Conservation (phyloP, 2,329 filamentous ascomycete genomes). For the Pseudohalonectria lignicola region DNA sequence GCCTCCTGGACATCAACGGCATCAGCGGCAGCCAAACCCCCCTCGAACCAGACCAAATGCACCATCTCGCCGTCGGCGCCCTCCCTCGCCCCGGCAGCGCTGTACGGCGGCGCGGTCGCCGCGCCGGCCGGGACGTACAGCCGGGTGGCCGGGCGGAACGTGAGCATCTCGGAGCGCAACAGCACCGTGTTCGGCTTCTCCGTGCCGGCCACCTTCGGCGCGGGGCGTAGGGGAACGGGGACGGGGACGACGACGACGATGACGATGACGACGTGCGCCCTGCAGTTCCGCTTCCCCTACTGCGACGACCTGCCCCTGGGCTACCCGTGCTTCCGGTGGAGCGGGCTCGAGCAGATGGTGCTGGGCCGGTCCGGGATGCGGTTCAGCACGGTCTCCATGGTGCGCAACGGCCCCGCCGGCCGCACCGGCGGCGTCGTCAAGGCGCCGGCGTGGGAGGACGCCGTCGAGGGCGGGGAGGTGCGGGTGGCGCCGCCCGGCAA, state of each 20-base stretch:
- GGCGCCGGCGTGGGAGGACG: too few species aligned
- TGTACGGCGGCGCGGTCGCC: neutral
- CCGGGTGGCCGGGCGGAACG: neutral
- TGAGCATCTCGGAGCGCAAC: neutral
- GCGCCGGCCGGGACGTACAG: neutral
- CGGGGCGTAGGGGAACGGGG: too few species aligned
- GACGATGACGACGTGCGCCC: slow-evolving; percentile 10
- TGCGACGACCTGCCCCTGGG: slow-evolving; percentile 15
- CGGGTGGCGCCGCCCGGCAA: neutral
- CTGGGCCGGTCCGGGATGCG: neutral
- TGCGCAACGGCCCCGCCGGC: too few species aligned
- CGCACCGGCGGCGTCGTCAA: too few species aligned
- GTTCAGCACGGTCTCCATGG: neutral
- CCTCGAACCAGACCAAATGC: neutral
- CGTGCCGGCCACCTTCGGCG: neutral
- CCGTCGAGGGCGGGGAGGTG: neutral
- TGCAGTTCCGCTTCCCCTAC: slow-evolving; percentile 20
- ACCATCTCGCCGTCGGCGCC: neutral
- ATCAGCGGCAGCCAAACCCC: neutral
- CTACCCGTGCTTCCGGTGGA: slow-evolving; percentile 17
- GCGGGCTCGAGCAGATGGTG: neutral
- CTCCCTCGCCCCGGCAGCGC: neutral
- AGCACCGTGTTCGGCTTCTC: neutral
- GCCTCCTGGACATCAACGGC: neutral
- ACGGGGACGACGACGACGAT: neutral